Base-by-base conservation (phyloP, 371 early-diverging fungal species). In the Mortierella sp. region DNA sequence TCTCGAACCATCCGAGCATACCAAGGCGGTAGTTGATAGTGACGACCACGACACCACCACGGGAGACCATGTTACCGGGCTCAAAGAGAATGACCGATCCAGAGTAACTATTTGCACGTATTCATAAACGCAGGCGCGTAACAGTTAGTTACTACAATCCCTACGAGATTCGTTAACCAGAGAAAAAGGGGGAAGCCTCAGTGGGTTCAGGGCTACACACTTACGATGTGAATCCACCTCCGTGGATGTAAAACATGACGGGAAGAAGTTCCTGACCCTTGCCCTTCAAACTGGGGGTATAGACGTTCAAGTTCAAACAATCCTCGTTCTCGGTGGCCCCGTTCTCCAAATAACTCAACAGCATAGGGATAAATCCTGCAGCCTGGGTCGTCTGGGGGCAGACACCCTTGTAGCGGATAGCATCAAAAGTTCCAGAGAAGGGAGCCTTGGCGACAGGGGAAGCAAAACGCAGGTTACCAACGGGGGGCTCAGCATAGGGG, bases 251-350 rank as follows among this genome's bases (percentile, higher is more conserved):
- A n/a, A 87, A 77, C 83, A 87, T 83, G 9, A 87, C 87, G 0
- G 87, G 81, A 0, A 90, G 69, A 13, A 87, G 86, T 48, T 80
- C 54, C 26, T 48, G 51, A 1, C 50, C 31, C 24, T 54, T 57
- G 16, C 73, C 48, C 37, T 78, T 78, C 69, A 85, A 28, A n/a
- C 69, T 70, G 9, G 89, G 89, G 3, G 88, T 89, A 69, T 71
- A 90, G 3, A 90, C 83, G 72, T 90, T 90, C 61, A 91, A 64
- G 50, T 81, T 86, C 31, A 91, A 71, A 43, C 91, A 90, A 67
- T 89, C 89, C 74, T 91, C 90, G 4, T 77, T 69, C 43, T 74
- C 28, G 0, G 43, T 34, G 8, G 80, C 80, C 0, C 80, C 77
- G 1, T 26, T 54, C 53, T 53, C 50, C 10, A 54, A 6, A 26